Percentiles rank a stretch among this genome's conserved stretches.
Evolutionary conservation across 1,139 yeast species (phyloP).

Genomic region (Yamadazyma triangularis): DNA sequence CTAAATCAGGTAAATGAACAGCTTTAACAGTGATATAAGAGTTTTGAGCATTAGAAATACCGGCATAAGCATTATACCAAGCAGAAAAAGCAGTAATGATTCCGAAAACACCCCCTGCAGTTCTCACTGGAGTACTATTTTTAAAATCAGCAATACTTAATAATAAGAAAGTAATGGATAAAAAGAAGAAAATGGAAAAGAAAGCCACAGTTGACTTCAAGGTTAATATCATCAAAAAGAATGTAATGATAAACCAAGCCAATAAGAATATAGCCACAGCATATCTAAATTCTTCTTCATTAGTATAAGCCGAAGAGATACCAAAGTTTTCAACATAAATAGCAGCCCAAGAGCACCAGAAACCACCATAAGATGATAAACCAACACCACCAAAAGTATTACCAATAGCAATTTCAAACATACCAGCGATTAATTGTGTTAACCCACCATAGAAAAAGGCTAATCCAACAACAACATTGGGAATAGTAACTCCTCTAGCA

Average conservation of each 20-base stretch:
- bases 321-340: conserved; percentile 72
- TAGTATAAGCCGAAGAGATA: conserved; percentile 53
- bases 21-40: conserved; percentile 60
- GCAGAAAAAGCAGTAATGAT: conserved; percentile 74
- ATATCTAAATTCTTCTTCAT: conserved; percentile 23
- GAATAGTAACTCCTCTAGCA: conserved; percentile 31
- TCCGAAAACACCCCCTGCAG: conserved; percentile 81
- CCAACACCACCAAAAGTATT: conserved; percentile 93
- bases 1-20: conserved; percentile 26
- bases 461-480: conserved; percentile 49
- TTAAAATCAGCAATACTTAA: conserved; percentile 55
- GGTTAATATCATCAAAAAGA: conserved; percentile 61
- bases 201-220: conserved; percentile 78
- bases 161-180: conserved; percentile 63
- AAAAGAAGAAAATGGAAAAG: conserved; percentile 60
- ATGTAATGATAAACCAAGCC: conserved; percentile 80
- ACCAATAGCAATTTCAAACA: conserved; percentile 72
- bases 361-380: conserved; percentile 77
- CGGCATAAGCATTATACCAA: conserved; percentile 92
- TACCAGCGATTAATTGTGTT: conserved; percentile 68
- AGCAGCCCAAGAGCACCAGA: conserved; percentile 84
- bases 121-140: conserved; percentile 28
- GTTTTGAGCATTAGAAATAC: conserved; percentile 71
- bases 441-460: conserved; percentile 88
- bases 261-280: conserved; percentile 73